Evolutionary conservation across 352 stramenopile species (phyloP).

Genomic region (Peronospora destructor): DNA sequence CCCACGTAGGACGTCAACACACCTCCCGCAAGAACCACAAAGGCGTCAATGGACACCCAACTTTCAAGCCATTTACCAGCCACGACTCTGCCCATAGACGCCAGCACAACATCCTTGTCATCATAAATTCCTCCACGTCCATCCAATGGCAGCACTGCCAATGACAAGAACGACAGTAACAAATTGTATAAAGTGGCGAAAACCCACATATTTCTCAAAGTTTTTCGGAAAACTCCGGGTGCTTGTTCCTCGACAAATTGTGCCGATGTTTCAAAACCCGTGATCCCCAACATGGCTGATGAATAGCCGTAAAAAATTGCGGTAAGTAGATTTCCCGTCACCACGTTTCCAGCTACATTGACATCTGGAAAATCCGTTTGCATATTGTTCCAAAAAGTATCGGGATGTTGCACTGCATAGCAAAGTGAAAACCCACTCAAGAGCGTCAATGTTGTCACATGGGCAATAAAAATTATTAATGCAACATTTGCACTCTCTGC

Average conservation of each 20-base stretch:
- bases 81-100: constrained; percentile 53
- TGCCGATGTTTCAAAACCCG: constrained; percentile 86
- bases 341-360: constrained; percentile 27
- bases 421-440: constrained; percentile 53
- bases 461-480: constrained; percentile 75
- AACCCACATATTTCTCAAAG: constrained; percentile 79
- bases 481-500: constrained; percentile 80
- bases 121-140: constrained; percentile 51
- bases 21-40: constrained; percentile 82
- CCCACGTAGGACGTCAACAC: constrained; percentile 87
- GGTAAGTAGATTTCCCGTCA: constrained; percentile 52
- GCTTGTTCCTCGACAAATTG: constrained; percentile 90
- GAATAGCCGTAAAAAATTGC: constrained; percentile 77
- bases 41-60: constrained; percentile 81
- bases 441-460: constrained; percentile 73
- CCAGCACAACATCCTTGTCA: constrained; percentile 68
- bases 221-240: constrained; percentile 75
- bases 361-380: constrained; percentile 52
- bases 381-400: constrained; percentile 61
- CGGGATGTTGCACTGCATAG: constrained; percentile 53
- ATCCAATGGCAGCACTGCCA: constrained; percentile 75
- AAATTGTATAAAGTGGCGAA: constrained; percentile 86
- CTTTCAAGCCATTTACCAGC: constrained; percentile 54
- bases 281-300: constrained; percentile 87
- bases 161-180: constrained; percentile 69